phyloP scores from a whole-genome alignment of 352 stramenopile species.

The Pythium insidiosum region DNA sequence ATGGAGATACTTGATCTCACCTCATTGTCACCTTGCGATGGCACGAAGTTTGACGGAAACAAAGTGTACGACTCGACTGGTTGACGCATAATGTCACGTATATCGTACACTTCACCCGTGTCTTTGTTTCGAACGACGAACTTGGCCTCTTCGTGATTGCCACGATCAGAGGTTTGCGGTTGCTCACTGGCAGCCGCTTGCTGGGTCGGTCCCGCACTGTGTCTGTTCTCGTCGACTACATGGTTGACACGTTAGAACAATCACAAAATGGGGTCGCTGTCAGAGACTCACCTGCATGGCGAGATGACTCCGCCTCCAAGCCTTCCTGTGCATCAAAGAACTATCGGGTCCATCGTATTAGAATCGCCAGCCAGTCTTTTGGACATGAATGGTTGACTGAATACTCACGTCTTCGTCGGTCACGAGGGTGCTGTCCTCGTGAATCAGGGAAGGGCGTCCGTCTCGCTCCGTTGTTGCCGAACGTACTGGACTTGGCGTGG shows the following conservation, averaged over 20 bases:
- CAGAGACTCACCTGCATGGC: too few relatives aligned
- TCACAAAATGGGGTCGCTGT: too few relatives aligned
- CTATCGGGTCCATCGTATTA: conserved; percentile 13
- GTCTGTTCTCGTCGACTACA: too few relatives aligned
- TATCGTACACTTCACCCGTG: conserved; percentile 75
- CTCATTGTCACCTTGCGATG: conserved; percentile 7
- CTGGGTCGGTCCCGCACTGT: too few relatives aligned
- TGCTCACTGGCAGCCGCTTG: too few relatives aligned
- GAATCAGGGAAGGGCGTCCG: conserved; percentile 8
- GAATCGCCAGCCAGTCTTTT: too few relatives aligned
- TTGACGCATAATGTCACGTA: conserved; percentile 46
- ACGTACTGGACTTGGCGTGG: too few relatives aligned
- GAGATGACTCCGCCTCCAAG: conserved; percentile 24
- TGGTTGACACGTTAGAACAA: too few relatives aligned
- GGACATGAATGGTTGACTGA: too few relatives aligned
- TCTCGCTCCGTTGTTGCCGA: too few relatives aligned
- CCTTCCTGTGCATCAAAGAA: conserved; percentile 69
- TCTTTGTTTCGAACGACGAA: conserved; percentile 79
- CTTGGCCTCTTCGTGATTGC: conserved; percentile 52
- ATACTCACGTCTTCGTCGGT: conserved; percentile 63
- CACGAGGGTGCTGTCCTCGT: conserved; percentile 42
- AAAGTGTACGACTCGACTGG: conserved; percentile 66
- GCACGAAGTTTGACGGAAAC: conserved; percentile 62
- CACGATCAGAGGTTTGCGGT: too few relatives aligned
- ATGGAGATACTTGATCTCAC: too few relatives aligned